Evolutionary conservation across 768 basidiomycete species (phyloP).

Genomic region (Leccinum olivaceopallidum): DNA sequence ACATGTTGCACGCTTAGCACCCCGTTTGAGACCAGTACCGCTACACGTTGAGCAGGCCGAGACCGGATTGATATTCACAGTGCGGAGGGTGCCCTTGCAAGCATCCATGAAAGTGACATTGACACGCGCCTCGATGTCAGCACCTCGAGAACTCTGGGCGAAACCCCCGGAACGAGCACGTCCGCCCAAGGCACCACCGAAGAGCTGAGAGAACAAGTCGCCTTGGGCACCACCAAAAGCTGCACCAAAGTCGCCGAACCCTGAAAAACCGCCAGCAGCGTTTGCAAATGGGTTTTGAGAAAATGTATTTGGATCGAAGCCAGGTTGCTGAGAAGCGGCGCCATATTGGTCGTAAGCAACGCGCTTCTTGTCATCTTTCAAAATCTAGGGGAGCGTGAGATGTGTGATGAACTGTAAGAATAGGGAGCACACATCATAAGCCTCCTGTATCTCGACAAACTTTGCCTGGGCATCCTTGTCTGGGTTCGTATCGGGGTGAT

Average conservation of each 20-base stretch:
- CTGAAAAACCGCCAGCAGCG: conserved; percentile 59
- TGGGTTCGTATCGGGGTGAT: conserved; percentile 96
- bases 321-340: conserved; percentile 86
- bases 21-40: conserved; percentile 84
- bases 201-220: conserved; percentile 86
- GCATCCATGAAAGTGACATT: conserved; percentile 89
- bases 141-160: conserved; percentile 55
- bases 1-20: conserved; percentile 81
- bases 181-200: conserved; percentile 65
- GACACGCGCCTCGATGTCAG: conserved; percentile 78
- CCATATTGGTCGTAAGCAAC: conserved; percentile 92
- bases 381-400: conserved; percentile 51
- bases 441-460: conserved; percentile 95
- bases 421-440: conserved; percentile 79
- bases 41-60: conserved; percentile 82
- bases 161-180: conserved; percentile 43
- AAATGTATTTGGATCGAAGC: conserved; percentile 91
- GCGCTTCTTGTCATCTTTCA: conserved; percentile 95
- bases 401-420: conserved; percentile 16
- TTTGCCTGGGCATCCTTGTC: conserved; percentile 88
- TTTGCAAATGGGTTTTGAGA: conserved; percentile 52
- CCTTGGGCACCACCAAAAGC: conserved; percentile 54
- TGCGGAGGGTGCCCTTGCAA: conserved; percentile 83
- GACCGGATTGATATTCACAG: conserved; percentile 76
- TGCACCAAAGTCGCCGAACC: conserved; percentile 70